Base-by-base conservation (phyloP, 768 basidiomycete genomes). In the Leccinum broughii region DNA sequence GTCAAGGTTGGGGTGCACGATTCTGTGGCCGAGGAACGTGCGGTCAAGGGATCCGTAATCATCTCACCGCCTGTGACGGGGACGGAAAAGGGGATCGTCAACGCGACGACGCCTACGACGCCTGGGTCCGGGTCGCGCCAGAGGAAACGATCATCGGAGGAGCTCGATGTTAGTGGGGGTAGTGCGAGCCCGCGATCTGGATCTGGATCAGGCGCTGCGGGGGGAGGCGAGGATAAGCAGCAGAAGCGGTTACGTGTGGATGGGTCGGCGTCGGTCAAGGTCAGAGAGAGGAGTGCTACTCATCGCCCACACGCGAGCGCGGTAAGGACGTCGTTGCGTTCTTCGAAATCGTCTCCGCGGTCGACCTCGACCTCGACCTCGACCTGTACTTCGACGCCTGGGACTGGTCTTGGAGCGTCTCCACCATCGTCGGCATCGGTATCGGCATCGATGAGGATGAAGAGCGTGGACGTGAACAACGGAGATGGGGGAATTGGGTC, bases 121-220 rank as follows among this genome's bases (percentile, higher is more conserved):
- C 65, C 66, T 17, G 5, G 20, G 1, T 46, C 44, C 11, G 44
- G n/a, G 44, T 44, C 68, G 4, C 72, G 77, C 20, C 68, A 77
- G 64, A 72, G 77, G 59, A 84, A 84, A 62, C 77, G 83, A 22
- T 77, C 79, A 37, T 84, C 82, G 34, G 82, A 83, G 62, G 83
- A 84, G 63, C 71, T 83, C 22, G 78, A 80, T 0, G 50, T 64
- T 28, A 51, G 54, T 34, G 62, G 41, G n/a, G 9, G 60, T 3
- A 51, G 60, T 15, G 49, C 39, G 4, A 64, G 57, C 14, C 52
- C 62, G 3, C 67, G 60, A 30, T 62, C 63, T 2, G 41, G 44
- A 20, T 46, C 44, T 1, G 44, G 44, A 46, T 46, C 44, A 46
- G 44, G n/a, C 10, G 44, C 44, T 20, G 11, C 44, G 7, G 44